phyloP scores from a whole-genome alignment of 2,329 filamentous ascomycete genomes.

The Aspergillus hortae region DNA sequence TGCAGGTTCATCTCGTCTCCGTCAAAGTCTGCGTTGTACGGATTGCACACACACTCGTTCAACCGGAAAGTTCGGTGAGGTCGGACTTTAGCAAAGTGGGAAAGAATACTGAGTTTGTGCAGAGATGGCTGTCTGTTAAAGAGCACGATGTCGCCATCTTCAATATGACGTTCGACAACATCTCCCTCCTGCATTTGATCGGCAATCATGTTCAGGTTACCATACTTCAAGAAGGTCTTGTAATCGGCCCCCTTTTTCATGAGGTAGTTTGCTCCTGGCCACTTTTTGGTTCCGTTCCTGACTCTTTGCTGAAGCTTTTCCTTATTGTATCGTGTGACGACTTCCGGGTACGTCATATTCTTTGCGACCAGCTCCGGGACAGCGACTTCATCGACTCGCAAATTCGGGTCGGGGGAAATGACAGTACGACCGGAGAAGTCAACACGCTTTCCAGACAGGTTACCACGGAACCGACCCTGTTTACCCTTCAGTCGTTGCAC shows the following conservation, averaged over 20 bases:
- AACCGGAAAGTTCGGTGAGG: conserved; percentile 94
- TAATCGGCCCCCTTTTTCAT: conserved; percentile 67
- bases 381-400: conserved; percentile 90
- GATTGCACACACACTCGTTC: conserved; percentile 96
- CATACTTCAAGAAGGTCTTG: conserved; percentile 73
- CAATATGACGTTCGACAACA: conserved; percentile 87
- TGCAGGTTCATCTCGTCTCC: conserved; percentile 99
- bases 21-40: conserved; percentile 98
- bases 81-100: conserved; percentile 86
- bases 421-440: conserved; percentile 97
- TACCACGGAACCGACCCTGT: conserved; percentile 93
- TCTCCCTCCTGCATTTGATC: conserved; percentile 76
- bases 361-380: conserved; percentile 89
- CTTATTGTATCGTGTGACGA: conserved; percentile 79
- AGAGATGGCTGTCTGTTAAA: conserved; percentile 98
- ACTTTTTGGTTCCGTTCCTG: conserved; percentile 69
- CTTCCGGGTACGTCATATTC: conserved; percentile 92
- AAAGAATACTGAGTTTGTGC: conserved; percentile 98
- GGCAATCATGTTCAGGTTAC: conserved; percentile 67
- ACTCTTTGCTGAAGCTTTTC: conserved; percentile 74
- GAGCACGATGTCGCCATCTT: conserved; percentile 91
- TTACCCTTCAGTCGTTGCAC: conserved; percentile 96
- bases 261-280: conserved; percentile 85
- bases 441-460: conserved; percentile 95
- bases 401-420: conserved; percentile 93